Conservation (phyloP, 2,329 filamentous ascomycete genomes). For the Aspergillus luchuensis region DNA sequence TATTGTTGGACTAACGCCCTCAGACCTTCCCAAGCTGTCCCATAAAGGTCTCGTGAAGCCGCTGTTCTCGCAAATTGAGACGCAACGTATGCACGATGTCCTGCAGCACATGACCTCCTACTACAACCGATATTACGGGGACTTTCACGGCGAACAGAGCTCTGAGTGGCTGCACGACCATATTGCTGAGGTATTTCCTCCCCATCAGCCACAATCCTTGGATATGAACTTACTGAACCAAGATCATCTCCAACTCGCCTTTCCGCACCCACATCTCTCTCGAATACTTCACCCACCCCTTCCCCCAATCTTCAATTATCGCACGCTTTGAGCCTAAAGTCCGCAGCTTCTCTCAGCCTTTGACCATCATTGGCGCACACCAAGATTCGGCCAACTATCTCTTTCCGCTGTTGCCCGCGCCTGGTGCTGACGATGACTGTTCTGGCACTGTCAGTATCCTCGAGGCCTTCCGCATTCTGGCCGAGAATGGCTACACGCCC, state of each 20-base stretch:
- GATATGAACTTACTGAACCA: background rate
- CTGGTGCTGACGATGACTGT: constrained; percentile 7
- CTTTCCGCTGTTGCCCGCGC: constrained; percentile 4
- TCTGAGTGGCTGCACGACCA: constrained; percentile 1
- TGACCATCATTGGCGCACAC: constrained; percentile 7
- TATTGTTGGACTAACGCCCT: too few relatives aligned
- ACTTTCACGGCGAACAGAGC: constrained; percentile 5
- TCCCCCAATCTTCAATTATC: constrained; percentile 7
- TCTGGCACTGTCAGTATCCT: constrained; percentile 7
- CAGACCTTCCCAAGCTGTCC: background rate
- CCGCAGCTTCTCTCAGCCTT: background rate
- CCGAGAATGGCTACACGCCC: background rate
- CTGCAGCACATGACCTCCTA: constrained; percentile 7
- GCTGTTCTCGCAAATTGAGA: background rate
- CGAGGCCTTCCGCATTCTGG: constrained; percentile 5
- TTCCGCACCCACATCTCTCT: constrained; percentile 9
- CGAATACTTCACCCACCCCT: constrained; percentile 5
- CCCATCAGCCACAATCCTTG: background rate
- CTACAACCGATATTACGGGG: constrained; percentile 9
- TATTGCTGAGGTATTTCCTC: background rate
- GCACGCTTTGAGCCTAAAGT: constrained; percentile 9
- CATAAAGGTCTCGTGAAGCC: constrained; percentile 2
- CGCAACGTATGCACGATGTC: background rate
- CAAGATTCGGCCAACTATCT: constrained; percentile 8
- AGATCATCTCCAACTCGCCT: constrained; percentile 2